phyloP scores from a whole-genome alignment of 192 early-diverging fungal genomes.

The Cladochytrium replicatum region DNA sequence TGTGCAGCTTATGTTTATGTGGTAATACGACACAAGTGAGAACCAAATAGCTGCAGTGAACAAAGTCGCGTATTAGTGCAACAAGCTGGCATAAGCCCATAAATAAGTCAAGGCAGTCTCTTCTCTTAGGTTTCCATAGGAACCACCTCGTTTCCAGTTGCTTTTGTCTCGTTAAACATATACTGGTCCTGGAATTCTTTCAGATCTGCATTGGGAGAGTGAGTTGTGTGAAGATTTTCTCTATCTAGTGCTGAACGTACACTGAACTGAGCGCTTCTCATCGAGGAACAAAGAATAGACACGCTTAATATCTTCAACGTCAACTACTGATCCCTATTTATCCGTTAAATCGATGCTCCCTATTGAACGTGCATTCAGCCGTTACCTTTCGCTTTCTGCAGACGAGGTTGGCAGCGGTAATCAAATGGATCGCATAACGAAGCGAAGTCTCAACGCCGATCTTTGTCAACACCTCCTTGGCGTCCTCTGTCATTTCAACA shows the following conservation, averaged over 20 bases:
- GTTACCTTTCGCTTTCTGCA: constrained; percentile 76
- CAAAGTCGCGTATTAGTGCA: no score
- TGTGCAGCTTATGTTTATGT: no score
- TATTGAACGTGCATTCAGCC: not conserved
- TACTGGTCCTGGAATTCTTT: constrained; percentile 91
- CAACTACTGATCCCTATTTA: constrained; percentile 71
- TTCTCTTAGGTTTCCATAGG: no score
- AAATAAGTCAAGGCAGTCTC: no score
- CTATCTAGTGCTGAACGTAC: no score
- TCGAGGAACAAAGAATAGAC: constrained; percentile 95
- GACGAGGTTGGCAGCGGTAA: constrained; percentile 84
- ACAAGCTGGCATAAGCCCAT: no score
- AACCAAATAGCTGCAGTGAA: no score
- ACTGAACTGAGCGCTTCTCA: constrained; percentile 91
- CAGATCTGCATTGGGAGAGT: constrained; percentile 44
- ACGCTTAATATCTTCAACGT: constrained; percentile 87
- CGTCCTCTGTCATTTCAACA: constrained; percentile 95
- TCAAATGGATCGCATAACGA: constrained; percentile 94
- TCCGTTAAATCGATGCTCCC: no score
- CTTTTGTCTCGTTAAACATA: no score
- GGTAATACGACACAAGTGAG: no score
- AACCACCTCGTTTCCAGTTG: no score
- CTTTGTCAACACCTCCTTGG: constrained; percentile 79
- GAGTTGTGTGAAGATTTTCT: no score
- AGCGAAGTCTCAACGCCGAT: constrained; percentile 90